phyloP scores from a whole-genome alignment of 306 rosid species.

The Acacia confusa region DNA sequence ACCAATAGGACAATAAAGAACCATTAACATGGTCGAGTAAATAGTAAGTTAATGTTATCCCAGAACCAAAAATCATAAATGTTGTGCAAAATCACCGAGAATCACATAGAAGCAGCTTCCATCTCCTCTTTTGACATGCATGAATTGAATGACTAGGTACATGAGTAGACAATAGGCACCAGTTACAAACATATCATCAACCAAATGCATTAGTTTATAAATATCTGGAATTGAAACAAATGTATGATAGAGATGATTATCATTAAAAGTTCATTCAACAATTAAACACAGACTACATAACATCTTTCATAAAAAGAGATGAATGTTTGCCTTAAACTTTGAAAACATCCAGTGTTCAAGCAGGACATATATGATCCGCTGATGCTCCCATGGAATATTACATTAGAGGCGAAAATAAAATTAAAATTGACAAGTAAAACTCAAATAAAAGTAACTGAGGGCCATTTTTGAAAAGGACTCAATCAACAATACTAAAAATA shows the following conservation, averaged over 20 bases:
- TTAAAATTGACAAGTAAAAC: neutral
- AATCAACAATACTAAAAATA: neutral
- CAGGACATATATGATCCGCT: neutral
- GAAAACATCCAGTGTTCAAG: neutral
- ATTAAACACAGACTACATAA: neutral
- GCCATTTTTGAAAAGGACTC: neutral
- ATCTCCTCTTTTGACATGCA: neutral
- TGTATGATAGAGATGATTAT: neutral
- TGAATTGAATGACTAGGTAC: neutral
- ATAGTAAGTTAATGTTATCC: constrained; percentile 13
- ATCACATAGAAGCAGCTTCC: neutral
- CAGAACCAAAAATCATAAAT: constrained; percentile 11
- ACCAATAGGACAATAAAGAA: constrained; percentile 18
- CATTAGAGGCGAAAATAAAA: neutral
- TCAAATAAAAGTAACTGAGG: neutral
- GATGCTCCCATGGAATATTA: neutral
- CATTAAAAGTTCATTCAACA: constrained; percentile 13
- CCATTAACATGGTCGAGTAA: constrained; percentile 6
- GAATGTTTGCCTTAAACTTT: neutral
- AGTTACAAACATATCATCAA: neutral
- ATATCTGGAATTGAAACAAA: neutral
- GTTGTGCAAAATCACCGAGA: constrained; percentile 6
- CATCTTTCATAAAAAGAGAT: neutral
- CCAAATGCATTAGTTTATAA: neutral
- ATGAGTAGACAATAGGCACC: neutral